These are phyloP conservation scores for Entomortierella chlamydospora DNA, from an alignment of 192 early-diverging fungal species.

Conservation along the genomic window DNA sequence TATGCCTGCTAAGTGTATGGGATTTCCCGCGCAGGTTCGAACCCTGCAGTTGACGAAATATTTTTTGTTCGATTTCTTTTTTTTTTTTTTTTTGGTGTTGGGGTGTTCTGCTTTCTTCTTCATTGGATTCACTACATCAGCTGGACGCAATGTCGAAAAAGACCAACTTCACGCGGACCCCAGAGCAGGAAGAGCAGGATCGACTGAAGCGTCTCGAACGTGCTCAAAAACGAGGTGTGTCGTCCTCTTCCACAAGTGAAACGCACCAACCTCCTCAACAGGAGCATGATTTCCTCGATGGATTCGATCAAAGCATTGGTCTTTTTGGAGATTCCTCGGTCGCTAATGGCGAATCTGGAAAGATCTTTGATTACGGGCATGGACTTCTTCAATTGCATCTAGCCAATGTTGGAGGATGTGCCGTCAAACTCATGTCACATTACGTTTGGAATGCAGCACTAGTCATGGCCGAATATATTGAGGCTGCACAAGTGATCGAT, in stretches of 20 bases:
- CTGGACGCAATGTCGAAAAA: neutral
- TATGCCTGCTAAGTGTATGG: constrained; percentile 56
- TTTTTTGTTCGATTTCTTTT: too few species aligned
- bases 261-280: neutral
- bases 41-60: constrained; percentile 56
- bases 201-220: constrained; percentile 23
- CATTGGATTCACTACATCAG: too few species aligned
- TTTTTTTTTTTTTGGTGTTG: too few species aligned
- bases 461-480: constrained; percentile 50
- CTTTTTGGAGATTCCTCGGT: constrained; percentile 50
- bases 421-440: constrained; percentile 48
- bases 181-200: constrained; percentile 28
- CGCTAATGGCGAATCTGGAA: constrained; percentile 37
- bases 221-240: constrained; percentile 2
- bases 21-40: constrained; percentile 56
- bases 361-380: constrained; percentile 43
- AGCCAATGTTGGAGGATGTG: constrained; percentile 36
- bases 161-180: constrained; percentile 10
- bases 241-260: too few species aligned
- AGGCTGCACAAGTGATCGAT: constrained; percentile 14
- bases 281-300: constrained; percentile 24
- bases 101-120: too few species aligned
- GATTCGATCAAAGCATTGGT: constrained; percentile 49
- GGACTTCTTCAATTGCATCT: constrained; percentile 29
- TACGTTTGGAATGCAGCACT: constrained; percentile 51